These are phyloP conservation scores for Aspergillus sclerotialis DNA, from an alignment of 2,329 filamentous ascomycete species.

Conservation along the genomic window DNA sequence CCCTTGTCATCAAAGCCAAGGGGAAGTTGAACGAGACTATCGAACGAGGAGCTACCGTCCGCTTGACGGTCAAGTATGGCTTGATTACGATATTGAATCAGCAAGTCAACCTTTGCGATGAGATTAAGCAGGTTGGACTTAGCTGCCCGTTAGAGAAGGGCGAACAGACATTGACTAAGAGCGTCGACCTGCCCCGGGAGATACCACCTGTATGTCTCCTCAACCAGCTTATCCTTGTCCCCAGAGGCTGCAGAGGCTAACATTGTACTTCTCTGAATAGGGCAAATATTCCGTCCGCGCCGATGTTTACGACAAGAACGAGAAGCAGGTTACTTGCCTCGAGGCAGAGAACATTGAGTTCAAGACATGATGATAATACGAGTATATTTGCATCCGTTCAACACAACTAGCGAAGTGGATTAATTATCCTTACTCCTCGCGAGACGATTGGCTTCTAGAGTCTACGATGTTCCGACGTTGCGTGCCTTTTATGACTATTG, in stretches of 20 bases:
- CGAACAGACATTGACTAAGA: slow-evolving; percentile 64
- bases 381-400: background rate
- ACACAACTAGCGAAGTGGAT: background rate
- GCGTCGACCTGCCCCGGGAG: slow-evolving; percentile 74
- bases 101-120: slow-evolving; percentile 77
- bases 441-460: background rate
- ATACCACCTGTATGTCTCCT: slow-evolving; percentile 71
- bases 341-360: slow-evolving; percentile 49
- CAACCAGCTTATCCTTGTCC: background rate
- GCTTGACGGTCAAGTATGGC: slow-evolving; percentile 85
- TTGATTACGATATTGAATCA: slow-evolving; percentile 82
- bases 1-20: slow-evolving; percentile 69
- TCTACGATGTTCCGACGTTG: slow-evolving; percentile 2
- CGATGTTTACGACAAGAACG: slow-evolving; percentile 70
- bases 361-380: slow-evolving; percentile 6
- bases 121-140: slow-evolving; percentile 80
- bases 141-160: slow-evolving; percentile 83
- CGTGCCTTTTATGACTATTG: slow-evolving; percentile 5
- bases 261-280: slow-evolving; percentile 44
- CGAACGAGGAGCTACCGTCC: slow-evolving; percentile 70
- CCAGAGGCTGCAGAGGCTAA: slow-evolving; percentile 6
- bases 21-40: slow-evolving; percentile 70
- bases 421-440: background rate
- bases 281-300: slow-evolving; percentile 86
- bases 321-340: slow-evolving; percentile 76